phyloP scores from a whole-genome alignment of 2,329 filamentous ascomycete genomes.

The Cryphonectria naterciae region DNA sequence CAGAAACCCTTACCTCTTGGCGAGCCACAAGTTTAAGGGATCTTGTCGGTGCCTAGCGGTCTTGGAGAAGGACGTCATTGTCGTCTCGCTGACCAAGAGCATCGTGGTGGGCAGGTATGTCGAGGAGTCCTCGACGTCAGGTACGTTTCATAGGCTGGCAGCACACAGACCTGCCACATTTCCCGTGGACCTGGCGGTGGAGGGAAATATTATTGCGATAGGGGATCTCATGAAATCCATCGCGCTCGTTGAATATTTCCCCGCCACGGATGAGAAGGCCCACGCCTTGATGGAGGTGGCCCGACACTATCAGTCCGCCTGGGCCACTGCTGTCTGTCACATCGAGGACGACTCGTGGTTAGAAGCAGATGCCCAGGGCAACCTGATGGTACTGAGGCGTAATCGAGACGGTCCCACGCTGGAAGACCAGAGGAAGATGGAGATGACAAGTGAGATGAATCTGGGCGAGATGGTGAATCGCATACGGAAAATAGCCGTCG shows the following conservation, averaged over 20 bases:
- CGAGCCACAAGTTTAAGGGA: slow-evolving; percentile 72
- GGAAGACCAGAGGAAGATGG: slow-evolving; percentile 72
- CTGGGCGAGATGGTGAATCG: slow-evolving; percentile 93
- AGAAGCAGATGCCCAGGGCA: slow-evolving; percentile 84
- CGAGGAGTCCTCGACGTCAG: slow-evolving; percentile 59
- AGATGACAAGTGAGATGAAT: slow-evolving; percentile 78
- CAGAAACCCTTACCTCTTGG: slow-evolving; percentile 72
- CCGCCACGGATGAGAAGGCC: slow-evolving; percentile 58
- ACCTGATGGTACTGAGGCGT: slow-evolving; percentile 77
- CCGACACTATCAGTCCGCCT: slow-evolving; percentile 79
- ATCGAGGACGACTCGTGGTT: slow-evolving; percentile 77
- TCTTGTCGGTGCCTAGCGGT: slow-evolving; percentile 80
- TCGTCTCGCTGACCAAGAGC: slow-evolving; percentile 89
- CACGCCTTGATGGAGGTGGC: slow-evolving; percentile 73
- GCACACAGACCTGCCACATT: slow-evolving; percentile 82
- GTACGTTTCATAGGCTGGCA: slow-evolving; percentile 69
- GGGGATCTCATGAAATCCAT: slow-evolving; percentile 95
- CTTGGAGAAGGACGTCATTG: slow-evolving; percentile 74
- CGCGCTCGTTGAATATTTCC: slow-evolving; percentile 73
- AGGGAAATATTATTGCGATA: slow-evolving; percentile 76
- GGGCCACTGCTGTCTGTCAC: slow-evolving; percentile 78
- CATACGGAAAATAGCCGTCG: slow-evolving; percentile 75
- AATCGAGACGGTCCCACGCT: slow-evolving; percentile 74
- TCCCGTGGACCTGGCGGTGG: slow-evolving; percentile 78
- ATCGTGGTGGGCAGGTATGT: slow-evolving; percentile 64